Conservation (phyloP, 495 filamentous ascomycete genomes). For the Beverwykella pulmonaria region DNA sequence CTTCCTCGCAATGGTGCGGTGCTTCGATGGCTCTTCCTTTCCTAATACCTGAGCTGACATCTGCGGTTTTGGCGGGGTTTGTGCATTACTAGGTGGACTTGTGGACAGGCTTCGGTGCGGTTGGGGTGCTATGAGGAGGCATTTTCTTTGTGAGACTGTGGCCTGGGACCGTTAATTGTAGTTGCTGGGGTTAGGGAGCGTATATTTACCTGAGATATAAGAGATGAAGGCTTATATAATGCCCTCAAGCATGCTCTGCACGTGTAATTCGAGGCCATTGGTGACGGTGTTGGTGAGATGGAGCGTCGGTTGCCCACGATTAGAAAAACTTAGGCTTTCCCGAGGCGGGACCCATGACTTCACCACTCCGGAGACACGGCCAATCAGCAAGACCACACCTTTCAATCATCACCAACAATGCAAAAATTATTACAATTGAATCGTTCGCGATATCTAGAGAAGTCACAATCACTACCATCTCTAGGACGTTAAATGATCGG, state of each 20-base stretch:
- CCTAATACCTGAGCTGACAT: neutral
- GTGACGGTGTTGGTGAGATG: conserved; percentile 6
- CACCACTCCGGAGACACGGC: neutral
- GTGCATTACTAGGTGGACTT: neutral
- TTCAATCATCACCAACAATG: neutral
- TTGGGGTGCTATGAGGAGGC: neutral
- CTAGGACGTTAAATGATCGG: no score
- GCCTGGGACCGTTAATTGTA: conserved; percentile 1
- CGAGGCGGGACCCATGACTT: conserved; percentile 20
- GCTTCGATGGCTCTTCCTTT: neutral
- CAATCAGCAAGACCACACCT: neutral
- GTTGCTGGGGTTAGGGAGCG: neutral
- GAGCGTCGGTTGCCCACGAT: neutral
- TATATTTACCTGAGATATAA: conserved; percentile 1
- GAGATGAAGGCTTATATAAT: neutral
- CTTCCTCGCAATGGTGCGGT: conserved; percentile 6
- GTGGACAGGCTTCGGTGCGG: conserved; percentile 1
- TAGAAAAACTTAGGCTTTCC: conserved; percentile 21
- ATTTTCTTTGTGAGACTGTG: neutral
- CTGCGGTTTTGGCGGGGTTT: neutral
- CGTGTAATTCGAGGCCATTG: conserved; percentile 36
- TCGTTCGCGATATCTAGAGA: neutral
- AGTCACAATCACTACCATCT: neutral
- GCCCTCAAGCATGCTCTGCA: conserved; percentile 34
- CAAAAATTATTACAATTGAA: neutral